Conservation (phyloP, 192 early-diverging fungal genomes). For the Rhizophagus clarus region DNA sequence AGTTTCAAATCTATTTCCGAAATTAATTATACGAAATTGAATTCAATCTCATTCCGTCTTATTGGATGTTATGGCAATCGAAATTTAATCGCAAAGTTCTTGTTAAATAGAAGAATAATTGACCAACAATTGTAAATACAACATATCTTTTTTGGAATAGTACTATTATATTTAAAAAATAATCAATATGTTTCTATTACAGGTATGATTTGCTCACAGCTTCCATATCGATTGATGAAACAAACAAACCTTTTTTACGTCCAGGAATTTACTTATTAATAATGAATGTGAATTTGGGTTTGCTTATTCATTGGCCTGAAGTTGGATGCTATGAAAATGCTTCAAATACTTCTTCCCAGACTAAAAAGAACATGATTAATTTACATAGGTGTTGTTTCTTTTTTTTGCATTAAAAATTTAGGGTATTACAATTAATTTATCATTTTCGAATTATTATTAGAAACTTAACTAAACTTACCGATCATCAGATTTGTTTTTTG, state of each 20-base stretch:
- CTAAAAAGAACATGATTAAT: conserved; percentile 34
- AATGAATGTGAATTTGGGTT: not conserved
- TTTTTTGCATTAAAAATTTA: no score
- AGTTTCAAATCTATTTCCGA: conserved; percentile 26
- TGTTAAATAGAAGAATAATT: not conserved
- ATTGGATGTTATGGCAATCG: conserved; percentile 30
- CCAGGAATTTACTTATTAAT: not conserved
- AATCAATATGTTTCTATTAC: not conserved
- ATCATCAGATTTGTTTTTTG: conserved; percentile 30
- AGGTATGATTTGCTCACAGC: not conserved
- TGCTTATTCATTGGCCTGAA: conserved; percentile 33
- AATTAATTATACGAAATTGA: conserved; percentile 18
- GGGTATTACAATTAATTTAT: no score
- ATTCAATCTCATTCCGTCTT: not conserved
- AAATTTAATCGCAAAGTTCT: conserved; percentile 19
- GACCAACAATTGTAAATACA: conserved; percentile 4
- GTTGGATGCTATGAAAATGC: conserved; percentile 25
- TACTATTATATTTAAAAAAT: no score
- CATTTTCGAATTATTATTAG: not conserved
- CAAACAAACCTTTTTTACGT: not conserved
- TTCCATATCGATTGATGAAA: no score
- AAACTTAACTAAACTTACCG: conserved; percentile 26
- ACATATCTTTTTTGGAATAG: not conserved
- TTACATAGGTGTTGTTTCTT: conserved; percentile 19
- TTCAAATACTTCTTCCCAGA: conserved; percentile 1